These are phyloP conservation scores for Microbotryum silenes-acaulis DNA, from an alignment of 1,284 basidiomycete genomes.

Conservation along the genomic window DNA sequence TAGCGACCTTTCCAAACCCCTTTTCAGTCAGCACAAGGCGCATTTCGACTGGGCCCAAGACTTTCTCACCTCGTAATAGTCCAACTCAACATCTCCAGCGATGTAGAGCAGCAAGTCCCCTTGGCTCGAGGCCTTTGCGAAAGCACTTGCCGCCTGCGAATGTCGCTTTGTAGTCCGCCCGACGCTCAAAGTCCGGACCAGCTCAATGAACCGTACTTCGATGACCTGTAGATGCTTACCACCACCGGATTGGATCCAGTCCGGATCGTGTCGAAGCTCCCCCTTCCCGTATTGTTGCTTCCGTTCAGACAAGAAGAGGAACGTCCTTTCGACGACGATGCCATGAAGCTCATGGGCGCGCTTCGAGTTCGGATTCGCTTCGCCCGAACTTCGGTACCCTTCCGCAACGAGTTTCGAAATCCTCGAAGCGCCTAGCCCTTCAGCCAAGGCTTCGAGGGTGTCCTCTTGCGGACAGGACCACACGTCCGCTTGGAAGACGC, in stretches of 20 bases:
- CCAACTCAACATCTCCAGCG: constrained; percentile 63
- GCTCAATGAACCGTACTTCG: constrained; percentile 39
- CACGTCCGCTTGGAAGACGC: constrained; percentile 66
- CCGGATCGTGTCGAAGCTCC: constrained; percentile 56
- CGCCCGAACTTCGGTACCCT: constrained; percentile 55
- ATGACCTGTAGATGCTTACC: constrained; percentile 53
- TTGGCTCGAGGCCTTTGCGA: constrained; percentile 11
- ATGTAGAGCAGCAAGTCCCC: constrained; percentile 48
- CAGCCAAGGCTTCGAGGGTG: constrained; percentile 56
- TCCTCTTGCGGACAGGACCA: constrained; percentile 88
- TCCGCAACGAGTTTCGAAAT: constrained; percentile 67
- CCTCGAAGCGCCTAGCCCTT: constrained; percentile 51
- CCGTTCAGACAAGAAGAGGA: constrained; percentile 85
- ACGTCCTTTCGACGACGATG: constrained; percentile 54
- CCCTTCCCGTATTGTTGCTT: constrained; percentile 51
- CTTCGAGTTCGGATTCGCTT: constrained; percentile 33
- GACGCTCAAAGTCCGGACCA: constrained; percentile 45
- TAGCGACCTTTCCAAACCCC: constrained; percentile 50
- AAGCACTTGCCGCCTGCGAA: constrained; percentile 39
- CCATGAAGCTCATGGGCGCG: constrained; percentile 14
- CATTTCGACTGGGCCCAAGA: too few species aligned
- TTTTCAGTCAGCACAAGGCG: too few species aligned
- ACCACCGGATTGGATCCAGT: constrained; percentile 54
- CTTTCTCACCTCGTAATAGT: constrained; percentile 63
- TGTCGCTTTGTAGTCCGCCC: constrained; percentile 32